phyloP scores from a whole-genome alignment of 2,329 filamentous ascomycete species.

The Daldinia sp. region DNA sequence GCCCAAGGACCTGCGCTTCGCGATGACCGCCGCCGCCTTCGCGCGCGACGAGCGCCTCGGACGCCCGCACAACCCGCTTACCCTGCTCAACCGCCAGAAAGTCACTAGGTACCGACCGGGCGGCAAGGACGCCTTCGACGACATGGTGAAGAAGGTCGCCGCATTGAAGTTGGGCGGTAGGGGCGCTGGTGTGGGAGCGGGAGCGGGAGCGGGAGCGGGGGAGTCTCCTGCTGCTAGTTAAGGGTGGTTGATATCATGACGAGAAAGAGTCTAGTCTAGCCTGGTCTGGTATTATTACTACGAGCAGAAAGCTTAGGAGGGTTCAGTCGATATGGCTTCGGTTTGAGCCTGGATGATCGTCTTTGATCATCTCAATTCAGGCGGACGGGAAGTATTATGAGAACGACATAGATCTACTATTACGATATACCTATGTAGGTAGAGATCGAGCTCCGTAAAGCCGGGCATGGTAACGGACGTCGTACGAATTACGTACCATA shows the following conservation, averaged over 20 bases:
- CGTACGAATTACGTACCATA: conserved; percentile 44
- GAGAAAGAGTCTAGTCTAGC: not conserved
- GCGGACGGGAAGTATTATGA: not conserved
- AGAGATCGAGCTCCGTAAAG: not conserved
- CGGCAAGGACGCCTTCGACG: conserved; percentile 73
- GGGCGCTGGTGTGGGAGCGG: conserved; percentile 40
- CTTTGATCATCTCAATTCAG: too few species aligned
- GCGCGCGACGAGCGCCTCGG: conserved; percentile 68
- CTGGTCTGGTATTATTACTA: not conserved
- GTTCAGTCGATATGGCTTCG: not conserved
- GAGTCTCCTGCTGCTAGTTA: not conserved
- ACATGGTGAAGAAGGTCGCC: conserved; percentile 61
- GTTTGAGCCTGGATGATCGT: not conserved
- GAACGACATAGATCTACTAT: not conserved
- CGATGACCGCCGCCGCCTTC: conserved; percentile 87
- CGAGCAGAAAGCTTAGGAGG: not conserved
- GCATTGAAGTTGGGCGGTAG: conserved; percentile 46
- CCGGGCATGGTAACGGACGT: not conserved
- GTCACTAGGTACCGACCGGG: conserved; percentile 77
- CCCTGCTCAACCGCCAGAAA: conserved; percentile 80
- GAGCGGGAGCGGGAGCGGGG: conserved; percentile 9
- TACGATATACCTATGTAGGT: not conserved
- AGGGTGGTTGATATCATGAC: not conserved
- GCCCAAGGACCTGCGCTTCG: conserved; percentile 91
- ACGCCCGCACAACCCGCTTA: conserved; percentile 72